These are phyloP conservation scores for Colletotrichum simmondsii DNA, from an alignment of 2,329 filamentous ascomycete genomes.

Conservation along the genomic window DNA sequence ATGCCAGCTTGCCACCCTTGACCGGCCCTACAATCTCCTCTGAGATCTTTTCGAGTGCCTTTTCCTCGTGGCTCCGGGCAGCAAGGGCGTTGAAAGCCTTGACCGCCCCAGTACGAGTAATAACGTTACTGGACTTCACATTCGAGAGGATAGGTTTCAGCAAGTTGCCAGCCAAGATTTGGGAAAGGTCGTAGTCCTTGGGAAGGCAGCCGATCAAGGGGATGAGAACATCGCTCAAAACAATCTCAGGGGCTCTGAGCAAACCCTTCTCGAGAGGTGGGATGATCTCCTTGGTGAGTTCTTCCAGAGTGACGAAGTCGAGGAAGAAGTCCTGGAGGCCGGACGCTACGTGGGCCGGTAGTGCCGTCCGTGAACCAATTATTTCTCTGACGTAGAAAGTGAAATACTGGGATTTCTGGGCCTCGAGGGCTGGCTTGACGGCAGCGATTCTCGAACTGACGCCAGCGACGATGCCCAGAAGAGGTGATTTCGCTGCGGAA, in stretches of 20 bases:
- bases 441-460: slow-evolving; percentile 80
- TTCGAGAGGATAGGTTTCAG: slow-evolving; percentile 91
- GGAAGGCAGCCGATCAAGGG: slow-evolving; percentile 79
- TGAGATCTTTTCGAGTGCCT: slow-evolving; percentile 72
- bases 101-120: slow-evolving; percentile 80
- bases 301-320: slow-evolving; percentile 77
- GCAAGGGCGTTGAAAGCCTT: slow-evolving; percentile 80
- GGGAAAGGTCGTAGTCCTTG: slow-evolving; percentile 78
- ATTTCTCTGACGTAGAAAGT: slow-evolving; percentile 89
- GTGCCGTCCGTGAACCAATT: slow-evolving; percentile 77
- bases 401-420: slow-evolving; percentile 78
- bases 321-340: slow-evolving; percentile 86
- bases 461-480: slow-evolving; percentile 88
- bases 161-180: slow-evolving; percentile 76
- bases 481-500: slow-evolving; percentile 76
- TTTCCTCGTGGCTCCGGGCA: slow-evolving; percentile 66
- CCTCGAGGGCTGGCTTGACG: slow-evolving; percentile 70
- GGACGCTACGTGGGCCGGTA: slow-evolving; percentile 78
- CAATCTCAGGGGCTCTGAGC: slow-evolving; percentile 88
- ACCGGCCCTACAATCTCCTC: slow-evolving; percentile 84
- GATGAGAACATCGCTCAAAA: slow-evolving; percentile 82
- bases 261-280: slow-evolving; percentile 90
- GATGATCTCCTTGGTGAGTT: slow-evolving; percentile 80
- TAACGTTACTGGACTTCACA: slow-evolving; percentile 87
- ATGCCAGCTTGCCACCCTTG: slow-evolving; percentile 84